Base-by-base conservation (phyloP, 495 filamentous ascomycete genomes). In the Aspergillus diversus region DNA sequence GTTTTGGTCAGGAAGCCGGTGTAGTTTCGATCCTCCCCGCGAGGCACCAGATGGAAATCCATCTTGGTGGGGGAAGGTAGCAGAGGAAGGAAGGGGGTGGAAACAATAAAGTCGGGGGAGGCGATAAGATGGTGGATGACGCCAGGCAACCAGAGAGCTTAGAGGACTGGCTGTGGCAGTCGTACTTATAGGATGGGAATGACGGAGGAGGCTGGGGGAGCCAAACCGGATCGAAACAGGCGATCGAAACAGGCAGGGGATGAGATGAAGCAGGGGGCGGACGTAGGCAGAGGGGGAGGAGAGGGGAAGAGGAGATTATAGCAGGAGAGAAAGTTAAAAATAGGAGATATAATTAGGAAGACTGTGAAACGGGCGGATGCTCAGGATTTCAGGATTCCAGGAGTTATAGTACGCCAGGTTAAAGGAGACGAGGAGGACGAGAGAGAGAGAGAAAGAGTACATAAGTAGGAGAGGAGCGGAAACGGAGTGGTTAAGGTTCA, bases 1-100 rank as follows among this genome's bases (percentile, higher is more conserved):
- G 78, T 81, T 53, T 80, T 82, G 13, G 80, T 82, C 0, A 81
- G 60, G 52, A 81, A 77, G 0, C 80, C 80, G 1, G 78, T 82
- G 62, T 82, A 82, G 39, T 82, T 82, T 33, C 74, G 71, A 55
- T 80, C 78, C 31, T 69, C 69, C 35, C 77, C 74, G 11, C 78
- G 70, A 62, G 78, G 77, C 7, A 78, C 73, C 37, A 82, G 71
- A 65, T 69, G 73, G 69, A 79, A 80, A 54, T 80, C 77, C 77
- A 80, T 80, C 35, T 57, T 60, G 67, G 57, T 27, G 43, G 50
- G 32, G 27, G 21, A 7, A 31, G 69, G 57, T 16, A 27, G 33
- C 37, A n/a, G 32, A 13, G 9, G 31, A 33, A 55, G 27, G 31
- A 11, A 39, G 16, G 27, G 12, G 12, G 37, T 11, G 32, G 51